These are phyloP conservation scores for Emmonsia crescens DNA, from an alignment of 2,329 filamentous ascomycete genomes.

Conservation along the genomic window DNA sequence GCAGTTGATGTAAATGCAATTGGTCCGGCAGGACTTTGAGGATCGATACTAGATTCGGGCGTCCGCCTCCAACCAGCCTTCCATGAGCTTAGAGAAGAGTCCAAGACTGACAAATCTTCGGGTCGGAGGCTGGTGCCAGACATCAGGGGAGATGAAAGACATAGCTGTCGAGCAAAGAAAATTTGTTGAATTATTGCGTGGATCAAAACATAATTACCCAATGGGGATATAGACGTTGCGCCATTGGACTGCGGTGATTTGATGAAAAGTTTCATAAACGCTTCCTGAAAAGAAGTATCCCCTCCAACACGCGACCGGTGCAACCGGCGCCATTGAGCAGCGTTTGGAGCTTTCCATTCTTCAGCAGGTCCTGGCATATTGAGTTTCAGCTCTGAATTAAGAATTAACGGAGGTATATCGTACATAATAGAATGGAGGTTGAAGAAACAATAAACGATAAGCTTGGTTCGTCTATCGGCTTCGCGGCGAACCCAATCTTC, in stretches of 20 bases:
- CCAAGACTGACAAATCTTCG: constrained; percentile 36
- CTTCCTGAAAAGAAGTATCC: constrained; percentile 33
- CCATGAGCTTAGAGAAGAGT: constrained; percentile 41
- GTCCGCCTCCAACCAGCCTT: constrained; percentile 43
- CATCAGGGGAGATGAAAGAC: constrained; percentile 34
- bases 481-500: constrained; percentile 45
- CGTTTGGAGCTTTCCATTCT: constrained; percentile 45
- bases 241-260: constrained; percentile 27
- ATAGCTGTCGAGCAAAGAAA: constrained; percentile 41
- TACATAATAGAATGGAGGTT: constrained; percentile 53
- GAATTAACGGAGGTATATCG: constrained; percentile 48
- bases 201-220: constrained; percentile 45
- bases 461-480: constrained; percentile 43
- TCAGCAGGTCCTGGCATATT: constrained; percentile 45
- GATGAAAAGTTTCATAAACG: constrained; percentile 35
- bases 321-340: constrained; percentile 39
- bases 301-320: constrained; percentile 24
- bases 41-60: constrained; percentile 44
- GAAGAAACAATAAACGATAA: constrained; percentile 48
- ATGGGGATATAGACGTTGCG: constrained; percentile 35
- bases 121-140: constrained; percentile 32
- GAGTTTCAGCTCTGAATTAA: constrained; percentile 45
- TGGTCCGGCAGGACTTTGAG: constrained; percentile 42
- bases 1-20: constrained; percentile 44
- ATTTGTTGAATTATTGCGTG: constrained; percentile 46